Evolutionary conservation across 352 stramenopile species (phyloP).

Genomic region (Phytophthora syringae): DNA sequence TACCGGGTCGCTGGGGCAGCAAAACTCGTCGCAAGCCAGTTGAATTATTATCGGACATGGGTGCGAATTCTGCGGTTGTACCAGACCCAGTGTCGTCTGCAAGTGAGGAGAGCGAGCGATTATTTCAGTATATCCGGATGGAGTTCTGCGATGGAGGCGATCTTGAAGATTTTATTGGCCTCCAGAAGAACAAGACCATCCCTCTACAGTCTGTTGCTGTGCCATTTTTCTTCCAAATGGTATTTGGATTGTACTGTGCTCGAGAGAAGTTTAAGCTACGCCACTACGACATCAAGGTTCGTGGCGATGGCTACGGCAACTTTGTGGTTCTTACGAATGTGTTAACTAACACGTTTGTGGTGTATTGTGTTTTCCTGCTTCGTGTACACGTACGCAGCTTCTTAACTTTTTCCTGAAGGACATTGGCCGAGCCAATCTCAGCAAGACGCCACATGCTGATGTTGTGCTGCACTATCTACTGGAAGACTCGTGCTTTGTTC

Average conservation of each 20-base stretch:
- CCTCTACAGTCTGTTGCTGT: conserved; percentile 60
- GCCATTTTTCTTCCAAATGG: conserved; percentile 98
- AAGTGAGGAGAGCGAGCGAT: conserved; percentile 14
- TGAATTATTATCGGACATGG: conserved; percentile 51
- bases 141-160: conserved; percentile 97
- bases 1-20: conserved; percentile 63
- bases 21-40: conserved; percentile 68
- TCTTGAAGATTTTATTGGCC: conserved; percentile 95
- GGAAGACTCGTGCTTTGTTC: conserved; percentile 59
- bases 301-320: conserved; percentile 14
- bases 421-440: conserved; percentile 46
- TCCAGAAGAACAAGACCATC: conserved; percentile 74
- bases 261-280: conserved; percentile 92
- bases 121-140: conserved; percentile 98
- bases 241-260: conserved; percentile 94
- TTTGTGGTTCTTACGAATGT: neutral
- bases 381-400: conserved; percentile 65
- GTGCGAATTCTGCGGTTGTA: conserved; percentile 9
- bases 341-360: conserved; percentile 6
- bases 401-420: conserved; percentile 98
- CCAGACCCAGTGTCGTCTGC: conserved; percentile 1
- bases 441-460: conserved; percentile 43
- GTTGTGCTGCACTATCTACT: conserved; percentile 66
- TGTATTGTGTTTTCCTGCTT: conserved; percentile 2
- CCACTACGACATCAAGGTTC: conserved; percentile 98